Percentiles rank a stretch among this genome's conserved stretches.
These are phyloP conservation scores for Sclerotinia spermophila DNA, from an alignment of 2,329 filamentous ascomycete genomes.

Conservation along the genomic window DNA sequence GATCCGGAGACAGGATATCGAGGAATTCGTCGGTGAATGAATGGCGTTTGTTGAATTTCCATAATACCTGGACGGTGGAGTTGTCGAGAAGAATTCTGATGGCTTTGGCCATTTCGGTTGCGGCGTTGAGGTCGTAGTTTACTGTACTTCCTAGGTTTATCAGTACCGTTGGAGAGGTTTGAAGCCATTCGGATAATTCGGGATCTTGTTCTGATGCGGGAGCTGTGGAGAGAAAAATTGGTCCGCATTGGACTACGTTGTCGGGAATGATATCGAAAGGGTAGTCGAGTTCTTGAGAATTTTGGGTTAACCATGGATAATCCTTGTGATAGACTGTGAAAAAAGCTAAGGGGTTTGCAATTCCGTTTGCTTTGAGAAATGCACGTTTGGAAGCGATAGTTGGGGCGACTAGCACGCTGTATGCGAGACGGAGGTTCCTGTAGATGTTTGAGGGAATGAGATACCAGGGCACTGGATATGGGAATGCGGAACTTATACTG, in stretches of 20 bases:
- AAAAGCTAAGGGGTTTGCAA: slow-evolving; percentile 18
- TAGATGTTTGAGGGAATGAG: slow-evolving; percentile 43
- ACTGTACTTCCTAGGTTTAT: slow-evolving; percentile 44
- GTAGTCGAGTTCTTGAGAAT: slow-evolving; percentile 30
- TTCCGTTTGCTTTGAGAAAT: slow-evolving; percentile 29
- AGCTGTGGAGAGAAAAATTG: slow-evolving; percentile 40
- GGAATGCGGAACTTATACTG: slow-evolving; percentile 38
- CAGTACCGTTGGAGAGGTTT: slow-evolving; percentile 41
- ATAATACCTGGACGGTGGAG: slow-evolving; percentile 33
- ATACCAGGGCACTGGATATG: slow-evolving; percentile 45
- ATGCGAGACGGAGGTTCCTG: slow-evolving; percentile 34
- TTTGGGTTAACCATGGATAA: slow-evolving; percentile 26
- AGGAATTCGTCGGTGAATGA: slow-evolving; percentile 2
- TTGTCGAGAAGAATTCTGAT: slow-evolving; percentile 38
- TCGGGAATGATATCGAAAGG: slow-evolving; percentile 38
- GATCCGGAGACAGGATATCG: slow-evolving; percentile 15
- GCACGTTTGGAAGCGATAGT: slow-evolving; percentile 23
- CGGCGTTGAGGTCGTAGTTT: slow-evolving; percentile 28
- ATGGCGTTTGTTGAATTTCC: slow-evolving; percentile 33
- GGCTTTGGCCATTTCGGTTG: slow-evolving; percentile 40
- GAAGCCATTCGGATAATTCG: slow-evolving; percentile 43
- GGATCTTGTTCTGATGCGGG: slow-evolving; percentile 40
- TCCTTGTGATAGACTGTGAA: slow-evolving; percentile 16
- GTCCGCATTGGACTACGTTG: slow-evolving; percentile 44
- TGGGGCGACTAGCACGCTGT: slow-evolving; percentile 20